Percentiles rank a stretch among this genome's conserved stretches.
These are phyloP conservation scores for Carex kokanica DNA, from an alignment of 176 grass and related monocot species.

Conservation along the genomic window DNA sequence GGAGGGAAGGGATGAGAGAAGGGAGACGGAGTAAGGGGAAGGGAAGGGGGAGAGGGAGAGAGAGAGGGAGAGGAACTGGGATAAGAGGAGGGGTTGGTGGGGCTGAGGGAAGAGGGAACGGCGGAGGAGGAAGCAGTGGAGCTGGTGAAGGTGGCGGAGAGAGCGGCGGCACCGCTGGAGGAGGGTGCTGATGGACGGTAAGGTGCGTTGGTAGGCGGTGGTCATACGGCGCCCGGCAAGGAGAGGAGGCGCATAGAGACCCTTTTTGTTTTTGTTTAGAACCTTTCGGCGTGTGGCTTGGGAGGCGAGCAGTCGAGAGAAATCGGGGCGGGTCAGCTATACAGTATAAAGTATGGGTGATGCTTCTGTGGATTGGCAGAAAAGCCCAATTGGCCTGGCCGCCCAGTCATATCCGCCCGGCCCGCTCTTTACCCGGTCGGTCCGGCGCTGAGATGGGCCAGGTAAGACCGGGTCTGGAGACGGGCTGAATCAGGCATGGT, in stretches of 20 bases:
- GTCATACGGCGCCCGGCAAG: constrained; percentile 42
- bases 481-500: no score
- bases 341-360: no score
- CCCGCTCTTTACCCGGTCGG: no score
- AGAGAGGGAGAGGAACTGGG: constrained; percentile 44
- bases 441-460: no score
- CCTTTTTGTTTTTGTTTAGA: constrained; percentile 17
- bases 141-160: constrained; percentile 41
- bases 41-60: constrained; percentile 42
- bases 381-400: no score
- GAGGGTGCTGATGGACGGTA: constrained; percentile 41
- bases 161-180: constrained; percentile 28
- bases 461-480: no score
- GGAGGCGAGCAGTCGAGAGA: not conserved
- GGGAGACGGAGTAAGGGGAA: constrained; percentile 38
- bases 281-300: not conserved
- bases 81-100: constrained; percentile 40
- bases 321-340: no score
- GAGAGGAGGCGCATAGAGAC: not conserved
- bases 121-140: constrained; percentile 68
- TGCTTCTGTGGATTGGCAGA: no score
- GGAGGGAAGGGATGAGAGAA: constrained; percentile 41
- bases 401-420: no score
- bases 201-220: constrained; percentile 29
- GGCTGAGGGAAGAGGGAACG: constrained; percentile 41